Evolutionary conservation across 352 stramenopile species (phyloP), one percentile per base, ranked within the genome.

Genomic region (Phytophthora kernoviae): DNA sequence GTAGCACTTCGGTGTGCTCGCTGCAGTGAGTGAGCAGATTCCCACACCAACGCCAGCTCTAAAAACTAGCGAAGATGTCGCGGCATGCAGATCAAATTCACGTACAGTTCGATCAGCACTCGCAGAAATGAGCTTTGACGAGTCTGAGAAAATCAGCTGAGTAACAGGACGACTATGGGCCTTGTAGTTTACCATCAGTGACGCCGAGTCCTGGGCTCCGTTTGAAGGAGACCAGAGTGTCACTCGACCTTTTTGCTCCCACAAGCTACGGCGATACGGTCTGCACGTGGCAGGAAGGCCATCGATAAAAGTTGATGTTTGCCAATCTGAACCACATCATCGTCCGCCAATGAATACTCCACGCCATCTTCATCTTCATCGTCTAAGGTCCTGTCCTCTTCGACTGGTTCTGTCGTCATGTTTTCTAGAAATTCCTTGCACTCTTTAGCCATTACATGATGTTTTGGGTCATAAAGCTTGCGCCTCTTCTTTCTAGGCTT

Each of bases 191-290:
- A 64, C 75, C 10, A 24, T 39, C 1, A 17, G 33, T 5, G 50
- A 62, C 14, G 9, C 21, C 15, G 9, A 40, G 17, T 1, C 18
- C 22, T 54, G 17, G 11, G 18, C 24, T 18, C 39, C 30, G 10
- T 49, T 27, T 21, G 39, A 52, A 30, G 43, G 62, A 10, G 50
- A 55, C 50, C 57, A 66, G n/a, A 67, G 40, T 8, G 56, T 20
- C 5, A 94, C n/a, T 52, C 91, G 68, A 11, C 86, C 86, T 11
- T 55, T 55, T 89, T 93, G 61, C 94, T 83, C 4, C 79, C 87
- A 41, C 56, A 66, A 1, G 70, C 82, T 3, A 91, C 65, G 5
- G 94, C 41, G n/a, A 90, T 39, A 37, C 75, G 66, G 52, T 87
- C 73, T 9, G 54, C 52, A 22, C 73, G 77, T n/a, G 84, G 84